These are phyloP conservation scores for Plasmodium malariae DNA, from an alignment of 169 alveolate species.

Conservation along the genomic window DNA sequence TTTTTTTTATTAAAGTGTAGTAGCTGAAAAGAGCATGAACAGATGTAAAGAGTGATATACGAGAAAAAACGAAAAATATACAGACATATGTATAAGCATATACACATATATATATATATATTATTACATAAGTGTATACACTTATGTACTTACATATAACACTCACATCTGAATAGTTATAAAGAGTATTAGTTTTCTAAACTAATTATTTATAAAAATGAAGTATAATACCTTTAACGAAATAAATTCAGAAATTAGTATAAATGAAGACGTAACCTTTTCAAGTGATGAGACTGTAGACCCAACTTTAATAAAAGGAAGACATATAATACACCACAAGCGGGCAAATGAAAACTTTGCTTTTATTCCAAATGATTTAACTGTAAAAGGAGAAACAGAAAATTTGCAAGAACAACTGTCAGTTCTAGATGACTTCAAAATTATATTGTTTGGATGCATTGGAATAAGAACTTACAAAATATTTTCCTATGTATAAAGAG, in stretches of 20 bases:
- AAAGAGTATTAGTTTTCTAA: too few species aligned
- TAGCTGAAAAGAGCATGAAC: constrained; percentile 4
- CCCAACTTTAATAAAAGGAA: constrained; percentile 22
- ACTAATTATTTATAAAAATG: constrained; percentile 17
- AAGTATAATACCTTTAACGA: constrained; percentile 2
- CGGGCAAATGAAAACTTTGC: neutral
- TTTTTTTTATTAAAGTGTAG: constrained; percentile 1
- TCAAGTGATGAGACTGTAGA: constrained; percentile 72
- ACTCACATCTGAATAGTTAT: neutral
- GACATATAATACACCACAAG: neutral
- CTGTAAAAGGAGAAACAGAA: neutral
- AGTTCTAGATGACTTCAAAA: constrained; percentile 49
- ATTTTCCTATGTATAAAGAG: constrained; percentile 14
- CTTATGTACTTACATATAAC: neutral
- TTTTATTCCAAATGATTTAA: constrained; percentile 7
- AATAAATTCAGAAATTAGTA: constrained; percentile 16
- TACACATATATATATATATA: neutral
- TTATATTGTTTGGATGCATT: constrained; percentile 61
- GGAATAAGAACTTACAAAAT: constrained; percentile 69
- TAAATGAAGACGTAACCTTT: constrained; percentile 32
- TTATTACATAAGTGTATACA: neutral
- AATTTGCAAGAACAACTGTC: constrained; percentile 12
- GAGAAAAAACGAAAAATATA: neutral
- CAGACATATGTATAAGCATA: neutral
- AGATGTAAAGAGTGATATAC: constrained; percentile 9